phyloP scores from a whole-genome alignment of 768 basidiomycete species.

The Rubroboletus pulcherrimus region DNA sequence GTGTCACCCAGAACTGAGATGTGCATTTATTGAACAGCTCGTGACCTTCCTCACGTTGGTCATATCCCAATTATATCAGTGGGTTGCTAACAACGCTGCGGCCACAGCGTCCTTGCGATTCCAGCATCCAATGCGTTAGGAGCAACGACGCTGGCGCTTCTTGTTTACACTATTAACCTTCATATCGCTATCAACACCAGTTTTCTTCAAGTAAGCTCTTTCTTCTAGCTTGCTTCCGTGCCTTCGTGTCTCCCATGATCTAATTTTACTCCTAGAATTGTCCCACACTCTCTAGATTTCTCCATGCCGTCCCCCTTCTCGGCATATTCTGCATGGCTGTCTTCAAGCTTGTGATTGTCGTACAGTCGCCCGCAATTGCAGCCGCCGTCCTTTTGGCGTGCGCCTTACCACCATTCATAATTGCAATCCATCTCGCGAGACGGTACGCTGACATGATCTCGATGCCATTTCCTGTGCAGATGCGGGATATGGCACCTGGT shows the following conservation, averaged over 20 bases:
- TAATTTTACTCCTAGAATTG: slow-evolving; percentile 5
- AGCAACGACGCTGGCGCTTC: slow-evolving; percentile 22
- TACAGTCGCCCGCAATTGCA: slow-evolving; percentile 21
- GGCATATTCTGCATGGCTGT: slow-evolving; percentile 22
- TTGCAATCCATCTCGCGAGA: slow-evolving; percentile 4
- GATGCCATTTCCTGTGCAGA: slow-evolving; percentile 8
- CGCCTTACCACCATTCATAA: slow-evolving; percentile 17
- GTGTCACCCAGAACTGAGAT: neutral
- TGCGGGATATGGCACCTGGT: neutral
- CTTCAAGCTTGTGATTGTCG: slow-evolving; percentile 14
- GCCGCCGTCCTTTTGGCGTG: slow-evolving; percentile 21
- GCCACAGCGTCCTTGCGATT: slow-evolving; percentile 19
- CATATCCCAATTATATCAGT: neutral
- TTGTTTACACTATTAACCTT: slow-evolving; percentile 30
- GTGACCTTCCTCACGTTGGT: slow-evolving; percentile 27
- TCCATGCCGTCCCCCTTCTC: slow-evolving; percentile 26
- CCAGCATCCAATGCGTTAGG: slow-evolving; percentile 17
- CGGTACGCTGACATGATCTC: slow-evolving; percentile 4
- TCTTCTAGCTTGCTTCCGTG: neutral
- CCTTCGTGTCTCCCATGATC: neutral
- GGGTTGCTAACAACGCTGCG: neutral
- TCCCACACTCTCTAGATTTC: slow-evolving; percentile 12
- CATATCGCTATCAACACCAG: slow-evolving; percentile 17
- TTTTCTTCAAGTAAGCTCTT: slow-evolving; percentile 17
- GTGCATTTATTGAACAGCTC: slow-evolving; percentile 14